Percentiles rank a stretch among this genome's conserved stretches.
These are phyloP conservation scores for Glonium stellatum DNA, from an alignment of 495 filamentous ascomycete species.

Conservation along the genomic window DNA sequence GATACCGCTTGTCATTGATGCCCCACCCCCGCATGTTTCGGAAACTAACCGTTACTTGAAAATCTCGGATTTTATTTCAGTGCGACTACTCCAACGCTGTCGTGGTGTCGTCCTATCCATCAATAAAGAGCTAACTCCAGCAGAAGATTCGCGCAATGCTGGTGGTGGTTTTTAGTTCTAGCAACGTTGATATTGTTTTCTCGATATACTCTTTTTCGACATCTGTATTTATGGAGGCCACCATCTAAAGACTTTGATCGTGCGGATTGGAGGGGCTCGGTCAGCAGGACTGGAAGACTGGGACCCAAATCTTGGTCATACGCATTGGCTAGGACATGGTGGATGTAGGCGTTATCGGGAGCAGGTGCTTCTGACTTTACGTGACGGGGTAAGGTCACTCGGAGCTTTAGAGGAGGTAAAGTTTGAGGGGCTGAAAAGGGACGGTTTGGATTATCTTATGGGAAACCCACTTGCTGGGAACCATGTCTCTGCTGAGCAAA, in stretches of 20 bases:
- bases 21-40: background rate
- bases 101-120: conserved; percentile 1
- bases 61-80: conserved; percentile 3
- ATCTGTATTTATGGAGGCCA: background rate
- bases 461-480: too few species aligned
- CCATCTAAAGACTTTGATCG: background rate
- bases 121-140: background rate
- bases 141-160: background rate
- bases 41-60: background rate
- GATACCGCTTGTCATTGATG: conserved; percentile 1
- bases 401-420: background rate
- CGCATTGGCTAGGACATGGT: background rate
- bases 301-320: background rate
- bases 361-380: background rate
- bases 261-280: background rate
- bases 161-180: background rate
- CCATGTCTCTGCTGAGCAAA: too few species aligned
- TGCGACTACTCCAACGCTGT: background rate
- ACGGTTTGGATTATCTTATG: too few species aligned
- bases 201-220: background rate
- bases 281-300: background rate
- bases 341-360: background rate
- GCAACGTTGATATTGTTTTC: background rate
- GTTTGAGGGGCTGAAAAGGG: too few species aligned
- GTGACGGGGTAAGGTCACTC: background rate